These are phyloP conservation scores for Aspergillus chevalieri DNA, from an alignment of 2,329 filamentous ascomycete species.

Conservation along the genomic window DNA sequence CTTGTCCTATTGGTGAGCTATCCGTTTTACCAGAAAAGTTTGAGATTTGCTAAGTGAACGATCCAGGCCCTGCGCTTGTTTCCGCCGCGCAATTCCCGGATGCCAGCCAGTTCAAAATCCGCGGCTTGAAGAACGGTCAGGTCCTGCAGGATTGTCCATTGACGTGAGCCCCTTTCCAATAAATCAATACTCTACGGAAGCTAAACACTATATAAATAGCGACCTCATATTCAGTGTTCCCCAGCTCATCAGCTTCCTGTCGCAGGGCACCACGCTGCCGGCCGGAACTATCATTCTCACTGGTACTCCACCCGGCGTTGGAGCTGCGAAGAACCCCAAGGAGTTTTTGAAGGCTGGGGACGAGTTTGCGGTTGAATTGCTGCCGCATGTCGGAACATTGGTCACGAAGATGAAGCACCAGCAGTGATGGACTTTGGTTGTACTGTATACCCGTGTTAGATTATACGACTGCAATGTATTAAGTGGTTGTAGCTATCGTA, in stretches of 20 bases:
- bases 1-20: conserved; percentile 45
- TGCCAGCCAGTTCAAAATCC: conserved; percentile 27
- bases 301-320: conserved; percentile 40
- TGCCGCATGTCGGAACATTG: conserved; percentile 46
- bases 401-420: conserved; percentile 39
- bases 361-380: conserved; percentile 45
- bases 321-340: conserved; percentile 35
- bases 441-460: neutral
- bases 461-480: neutral
- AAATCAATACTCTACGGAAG: neutral
- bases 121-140: conserved; percentile 44
- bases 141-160: conserved; percentile 46
- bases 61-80: conserved; percentile 45
- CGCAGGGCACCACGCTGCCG: conserved; percentile 37
- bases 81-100: conserved; percentile 31
- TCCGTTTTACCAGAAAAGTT: neutral
- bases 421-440: neutral
- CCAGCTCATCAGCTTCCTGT: conserved; percentile 36
- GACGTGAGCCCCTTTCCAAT: conserved; percentile 26
- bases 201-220: conserved; percentile 26
- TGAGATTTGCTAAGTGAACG: neutral
- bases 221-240: conserved; percentile 52
- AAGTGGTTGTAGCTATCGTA: too few species aligned
- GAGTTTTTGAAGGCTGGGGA: conserved; percentile 42
- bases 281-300: conserved; percentile 41